Percentiles rank a stretch among this genome's conserved stretches.
These are phyloP conservation scores for Akanthomyces uredinophilus DNA, from an alignment of 2,329 filamentous ascomycete species.

Conservation along the genomic window DNA sequence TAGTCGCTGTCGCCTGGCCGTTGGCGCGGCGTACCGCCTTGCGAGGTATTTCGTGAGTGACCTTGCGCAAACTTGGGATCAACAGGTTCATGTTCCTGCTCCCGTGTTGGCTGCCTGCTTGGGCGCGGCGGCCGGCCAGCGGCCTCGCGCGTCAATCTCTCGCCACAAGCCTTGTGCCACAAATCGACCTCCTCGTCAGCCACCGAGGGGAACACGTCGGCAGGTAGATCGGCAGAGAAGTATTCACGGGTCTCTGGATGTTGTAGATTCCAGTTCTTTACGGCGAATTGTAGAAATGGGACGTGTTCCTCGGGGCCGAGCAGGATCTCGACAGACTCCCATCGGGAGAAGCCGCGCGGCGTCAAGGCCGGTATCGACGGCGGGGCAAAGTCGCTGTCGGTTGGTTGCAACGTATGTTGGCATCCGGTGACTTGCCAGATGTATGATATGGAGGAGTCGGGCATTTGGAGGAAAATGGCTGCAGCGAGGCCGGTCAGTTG, in stretches of 20 bases:
- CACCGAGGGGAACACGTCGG: conserved; percentile 60
- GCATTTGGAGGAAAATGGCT: conserved; percentile 73
- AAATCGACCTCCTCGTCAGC: conserved; percentile 75
- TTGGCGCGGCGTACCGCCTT: conserved; percentile 19
- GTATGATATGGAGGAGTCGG: conserved; percentile 72
- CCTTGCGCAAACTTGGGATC: conserved; percentile 35
- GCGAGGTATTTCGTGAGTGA: conserved; percentile 29
- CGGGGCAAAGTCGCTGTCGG: conserved; percentile 63
- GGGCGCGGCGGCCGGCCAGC: conserved; percentile 30
- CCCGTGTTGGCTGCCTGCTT: conserved; percentile 18
- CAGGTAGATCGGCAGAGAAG: conserved; percentile 57
- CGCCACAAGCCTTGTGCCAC: conserved; percentile 79
- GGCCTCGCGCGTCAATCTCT: conserved; percentile 61
- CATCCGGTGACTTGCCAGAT: conserved; percentile 91
- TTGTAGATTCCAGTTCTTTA: conserved; percentile 69
- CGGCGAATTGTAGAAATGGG: conserved; percentile 73
- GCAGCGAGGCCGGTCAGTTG: conserved; percentile 14
- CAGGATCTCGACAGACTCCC: conserved; percentile 87
- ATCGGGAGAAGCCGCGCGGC: conserved; percentile 78
- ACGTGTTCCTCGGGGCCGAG: conserved; percentile 86
- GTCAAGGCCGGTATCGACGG: conserved; percentile 82
- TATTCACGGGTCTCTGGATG: conserved; percentile 67
- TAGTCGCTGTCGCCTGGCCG: conserved; percentile 29
- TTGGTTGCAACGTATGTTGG: conserved; percentile 72
- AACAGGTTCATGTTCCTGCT: conserved; percentile 25